Evolutionary conservation across 2,329 filamentous ascomycete genomes (phyloP).

Genomic region (Polychaeton citri): DNA sequence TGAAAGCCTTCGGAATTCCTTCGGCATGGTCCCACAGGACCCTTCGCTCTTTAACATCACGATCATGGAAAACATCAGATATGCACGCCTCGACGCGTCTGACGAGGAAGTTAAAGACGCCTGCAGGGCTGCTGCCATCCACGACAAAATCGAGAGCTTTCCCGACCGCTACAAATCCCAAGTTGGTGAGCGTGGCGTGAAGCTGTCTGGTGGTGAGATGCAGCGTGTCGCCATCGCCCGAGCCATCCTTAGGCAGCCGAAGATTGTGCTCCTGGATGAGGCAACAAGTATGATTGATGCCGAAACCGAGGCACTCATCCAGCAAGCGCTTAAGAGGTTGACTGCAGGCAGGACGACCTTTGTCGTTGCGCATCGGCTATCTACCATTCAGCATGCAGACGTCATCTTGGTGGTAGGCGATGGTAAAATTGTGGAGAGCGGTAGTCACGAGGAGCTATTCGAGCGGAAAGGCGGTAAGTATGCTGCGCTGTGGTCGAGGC

Average conservation of each 20-base stretch:
- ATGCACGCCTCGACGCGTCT: conserved; percentile 47
- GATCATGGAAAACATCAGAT: conserved; percentile 51
- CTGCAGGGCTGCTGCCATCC: conserved; percentile 48
- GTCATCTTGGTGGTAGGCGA: conserved; percentile 63
- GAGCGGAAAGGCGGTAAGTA: conserved; percentile 18
- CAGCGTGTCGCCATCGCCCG: conserved; percentile 67
- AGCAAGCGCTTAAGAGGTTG: conserved; percentile 45
- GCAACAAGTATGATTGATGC: conserved; percentile 57
- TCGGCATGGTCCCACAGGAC: conserved; percentile 54
- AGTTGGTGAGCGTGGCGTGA: conserved; percentile 66
- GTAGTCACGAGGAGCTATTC: conserved; percentile 62
- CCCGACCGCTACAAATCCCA: conserved; percentile 56
- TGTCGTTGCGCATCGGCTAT: conserved; percentile 65
- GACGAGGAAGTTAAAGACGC: conserved; percentile 48
- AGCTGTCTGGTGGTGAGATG: conserved; percentile 73
- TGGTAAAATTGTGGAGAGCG: conserved; percentile 58
- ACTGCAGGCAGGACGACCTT: conserved; percentile 55
- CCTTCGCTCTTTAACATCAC: conserved; percentile 51
- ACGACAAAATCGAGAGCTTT: conserved; percentile 50
- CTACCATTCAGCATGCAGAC: conserved; percentile 65
- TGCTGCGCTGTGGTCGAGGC: conserved; percentile 20
- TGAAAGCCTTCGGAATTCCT: conserved; percentile 41
- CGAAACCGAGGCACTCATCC: conserved; percentile 40
- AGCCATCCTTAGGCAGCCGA: conserved; percentile 53
- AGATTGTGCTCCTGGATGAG: conserved; percentile 60